These are phyloP conservation scores for Macadamia integrifolia DNA, from an alignment of 164 flowering plant species.

Conservation along the genomic window DNA sequence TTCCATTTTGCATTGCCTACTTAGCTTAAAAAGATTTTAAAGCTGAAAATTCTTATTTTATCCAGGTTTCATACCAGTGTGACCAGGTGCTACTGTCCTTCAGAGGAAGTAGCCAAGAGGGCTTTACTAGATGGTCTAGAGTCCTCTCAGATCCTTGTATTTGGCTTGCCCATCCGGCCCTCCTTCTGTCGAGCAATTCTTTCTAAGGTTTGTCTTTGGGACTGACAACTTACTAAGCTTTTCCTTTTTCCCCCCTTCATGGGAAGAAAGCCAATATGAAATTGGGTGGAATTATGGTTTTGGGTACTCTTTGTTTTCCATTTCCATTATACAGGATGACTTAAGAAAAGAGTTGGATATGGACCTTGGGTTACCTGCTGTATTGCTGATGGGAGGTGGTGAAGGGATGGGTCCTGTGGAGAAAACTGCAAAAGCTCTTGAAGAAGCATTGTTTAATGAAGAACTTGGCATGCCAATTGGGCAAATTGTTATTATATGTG, in stretches of 20 bases:
- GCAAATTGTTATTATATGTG: constrained; percentile 75
- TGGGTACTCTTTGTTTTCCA: not conserved
- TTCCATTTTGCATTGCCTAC: not conserved
- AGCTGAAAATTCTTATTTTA: not conserved
- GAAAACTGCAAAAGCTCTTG: constrained; percentile 84
- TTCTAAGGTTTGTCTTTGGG: constrained; percentile 43
- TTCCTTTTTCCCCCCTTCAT: no score
- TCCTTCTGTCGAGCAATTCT: constrained; percentile 74
- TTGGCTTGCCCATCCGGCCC: constrained; percentile 87
- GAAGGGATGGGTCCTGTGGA: constrained; percentile 99
- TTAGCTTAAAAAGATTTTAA: constrained; percentile 8
- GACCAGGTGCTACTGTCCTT: constrained; percentile 74
- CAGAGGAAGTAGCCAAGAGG: constrained; percentile 69
- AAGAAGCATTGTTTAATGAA: constrained; percentile 58
- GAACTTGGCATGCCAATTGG: constrained; percentile 62
- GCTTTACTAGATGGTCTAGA: constrained; percentile 66
- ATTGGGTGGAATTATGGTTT: not conserved
- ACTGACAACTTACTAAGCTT: no score
- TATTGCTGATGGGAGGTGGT: constrained; percentile 95
- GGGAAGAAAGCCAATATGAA: not conserved
- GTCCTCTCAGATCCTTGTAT: constrained; percentile 69
- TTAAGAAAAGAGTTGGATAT: constrained; percentile 72
- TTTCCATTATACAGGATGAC: constrained; percentile 39
- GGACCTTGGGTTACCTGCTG: constrained; percentile 82
- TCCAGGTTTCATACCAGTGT: constrained; percentile 75